These are phyloP conservation scores for Megacollybia marginata DNA, from an alignment of 768 basidiomycete species.

Conservation along the genomic window DNA sequence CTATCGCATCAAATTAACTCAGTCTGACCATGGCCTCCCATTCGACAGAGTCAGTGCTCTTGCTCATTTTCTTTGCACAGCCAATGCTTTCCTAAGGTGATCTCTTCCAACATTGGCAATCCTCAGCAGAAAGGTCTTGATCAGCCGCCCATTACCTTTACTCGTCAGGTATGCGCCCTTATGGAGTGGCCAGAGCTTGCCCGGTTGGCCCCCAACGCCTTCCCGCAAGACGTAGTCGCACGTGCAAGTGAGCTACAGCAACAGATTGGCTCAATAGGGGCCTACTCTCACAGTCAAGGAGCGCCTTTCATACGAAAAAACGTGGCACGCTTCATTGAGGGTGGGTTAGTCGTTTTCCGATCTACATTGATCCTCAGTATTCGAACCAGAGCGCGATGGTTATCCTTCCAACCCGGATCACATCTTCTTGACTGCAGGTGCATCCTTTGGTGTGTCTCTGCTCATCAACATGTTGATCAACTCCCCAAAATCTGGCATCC, in stretches of 20 bases:
- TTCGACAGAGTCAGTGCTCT: slow-evolving; percentile 39
- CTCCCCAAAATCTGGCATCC: slow-evolving; percentile 60
- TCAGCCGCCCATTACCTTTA: slow-evolving; percentile 89
- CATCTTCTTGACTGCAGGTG: slow-evolving; percentile 94
- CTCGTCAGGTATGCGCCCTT: slow-evolving; percentile 86
- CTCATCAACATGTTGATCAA: slow-evolving; percentile 76
- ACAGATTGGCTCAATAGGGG: slow-evolving; percentile 90
- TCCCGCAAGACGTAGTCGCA: slow-evolving; percentile 79
- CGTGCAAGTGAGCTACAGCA: slow-evolving; percentile 74
- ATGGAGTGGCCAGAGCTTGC: slow-evolving; percentile 88
- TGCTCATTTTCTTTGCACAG: too few species aligned
- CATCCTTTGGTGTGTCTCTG: slow-evolving; percentile 89
- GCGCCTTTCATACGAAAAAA: slow-evolving; percentile 80
- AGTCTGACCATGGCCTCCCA: slow-evolving; percentile 53
- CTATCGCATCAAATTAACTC: slow-evolving; percentile 64
- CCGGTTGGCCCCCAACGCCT: slow-evolving; percentile 65
- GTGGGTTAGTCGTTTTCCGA: slow-evolving; percentile 31
- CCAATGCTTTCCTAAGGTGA: slow-evolving; percentile 41
- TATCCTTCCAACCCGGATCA: slow-evolving; percentile 72
- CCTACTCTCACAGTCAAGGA: slow-evolving; percentile 95
- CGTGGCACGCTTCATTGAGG: slow-evolving; percentile 85
- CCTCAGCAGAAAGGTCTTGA: slow-evolving; percentile 94
- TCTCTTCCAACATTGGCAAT: slow-evolving; percentile 96
- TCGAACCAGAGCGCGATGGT: slow-evolving; percentile 73
- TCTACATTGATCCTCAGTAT: not conserved